Conservation (phyloP, 805 yeast genomes). For the Candida alai region DNA sequence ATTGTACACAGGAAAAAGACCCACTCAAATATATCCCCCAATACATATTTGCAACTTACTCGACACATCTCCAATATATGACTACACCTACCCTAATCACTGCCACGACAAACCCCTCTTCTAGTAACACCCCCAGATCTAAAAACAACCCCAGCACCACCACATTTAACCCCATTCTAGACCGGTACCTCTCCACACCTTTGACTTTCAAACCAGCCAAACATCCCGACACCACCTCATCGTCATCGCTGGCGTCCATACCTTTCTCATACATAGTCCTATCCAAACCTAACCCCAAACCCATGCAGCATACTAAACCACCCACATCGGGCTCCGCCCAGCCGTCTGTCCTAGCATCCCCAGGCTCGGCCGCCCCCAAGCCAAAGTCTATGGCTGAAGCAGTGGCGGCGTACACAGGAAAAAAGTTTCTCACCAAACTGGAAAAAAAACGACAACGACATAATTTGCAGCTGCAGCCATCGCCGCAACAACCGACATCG, state of each 20-base stretch:
- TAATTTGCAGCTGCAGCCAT: constrained; percentile 9
- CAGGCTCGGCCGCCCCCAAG: constrained; percentile 11
- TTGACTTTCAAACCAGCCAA: constrained; percentile 60
- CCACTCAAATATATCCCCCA: too few relatives aligned
- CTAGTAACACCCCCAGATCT: neutral
- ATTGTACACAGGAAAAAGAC: too few relatives aligned
- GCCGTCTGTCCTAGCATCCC: neutral
- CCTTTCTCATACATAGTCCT: constrained; percentile 40
- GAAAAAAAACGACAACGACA: constrained; percentile 25
- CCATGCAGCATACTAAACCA: constrained; percentile 5
- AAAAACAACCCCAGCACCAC: neutral
- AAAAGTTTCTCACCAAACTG: constrained; percentile 47
- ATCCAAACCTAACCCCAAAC: constrained; percentile 8
- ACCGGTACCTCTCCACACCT: constrained; percentile 59
- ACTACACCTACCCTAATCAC: neutral
- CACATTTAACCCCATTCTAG: constrained; percentile 51
- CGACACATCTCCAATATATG: too few relatives aligned
- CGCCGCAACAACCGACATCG: constrained; percentile 3
- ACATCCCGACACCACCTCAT: constrained; percentile 41
- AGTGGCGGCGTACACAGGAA: constrained; percentile 54
- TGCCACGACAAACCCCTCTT: neutral
- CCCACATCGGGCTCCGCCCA: neutral
- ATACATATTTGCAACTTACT: too few relatives aligned
- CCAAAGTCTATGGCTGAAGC: constrained; percentile 57
- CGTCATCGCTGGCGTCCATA: constrained; percentile 10